Base-by-base conservation (phyloP, 176 grass and related monocot genomes). In the Carex pumila region DNA sequence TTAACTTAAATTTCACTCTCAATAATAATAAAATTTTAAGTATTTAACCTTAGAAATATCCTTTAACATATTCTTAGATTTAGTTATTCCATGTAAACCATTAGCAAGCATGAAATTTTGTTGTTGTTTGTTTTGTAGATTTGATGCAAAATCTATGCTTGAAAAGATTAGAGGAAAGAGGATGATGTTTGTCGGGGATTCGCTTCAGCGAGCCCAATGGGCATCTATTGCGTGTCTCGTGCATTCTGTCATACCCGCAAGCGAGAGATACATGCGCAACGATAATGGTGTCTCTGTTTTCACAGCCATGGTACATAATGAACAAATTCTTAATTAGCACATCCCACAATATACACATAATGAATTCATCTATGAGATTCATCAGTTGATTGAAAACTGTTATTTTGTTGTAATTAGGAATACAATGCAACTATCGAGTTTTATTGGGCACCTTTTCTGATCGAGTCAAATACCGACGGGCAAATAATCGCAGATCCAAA, bases 161-260 rank as follows among this genome's bases (percentile, higher is more conserved):
- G 84, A 90, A 79, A 90, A 90, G 88, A 86, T 97, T n/a, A 92
- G 89, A 52, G 89, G 86, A 37, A 97, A 94, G 82, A 86, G 89
- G 79, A 36, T 94, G 66, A 87, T 97, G 89, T 97, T 97, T 79
- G 94, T 92, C 0, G 89, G 94, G n/a, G 94, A 97, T 89, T 94
- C 91, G n/a, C 79, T 94, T 65, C 89, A 84, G 61, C 89, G 90
- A 89, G 89, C 79, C 0, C 94, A 94, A 86, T 94, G 89, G 89
- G 67, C 85, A 9, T 97, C 91, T 13, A 86, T 94, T 32, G 91
- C 90, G 13, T 97, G 94, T 83, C 79, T 90, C 12, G 79, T 97
- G 17, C 84, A 93, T 77, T 84, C 91, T 54, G 83, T 83, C 55
- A 69, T 97, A 69, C 89, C 82, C 3, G 19, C 85, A 63, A 72